phyloP scores from a whole-genome alignment of 805 yeast genomes.

The Myxozyma kluyveri region DNA sequence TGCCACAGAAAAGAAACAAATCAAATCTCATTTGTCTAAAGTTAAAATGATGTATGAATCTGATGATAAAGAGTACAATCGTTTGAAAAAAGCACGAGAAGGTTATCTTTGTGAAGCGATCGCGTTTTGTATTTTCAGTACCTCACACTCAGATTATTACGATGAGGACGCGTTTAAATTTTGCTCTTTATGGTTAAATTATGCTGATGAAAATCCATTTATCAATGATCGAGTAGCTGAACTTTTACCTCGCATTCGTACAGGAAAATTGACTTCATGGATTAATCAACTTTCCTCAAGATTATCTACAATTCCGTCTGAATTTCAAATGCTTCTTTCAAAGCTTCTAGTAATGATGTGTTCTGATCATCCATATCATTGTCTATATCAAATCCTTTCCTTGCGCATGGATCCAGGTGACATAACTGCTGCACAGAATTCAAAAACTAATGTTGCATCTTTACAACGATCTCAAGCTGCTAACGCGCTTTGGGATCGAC shows the following conservation, averaged over 20 bases:
- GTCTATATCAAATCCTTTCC: conserved; percentile 49
- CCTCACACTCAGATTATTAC: conserved; percentile 45
- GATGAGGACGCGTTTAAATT: conserved; percentile 68
- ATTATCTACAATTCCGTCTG: conserved; percentile 50
- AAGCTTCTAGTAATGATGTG: conserved; percentile 49
- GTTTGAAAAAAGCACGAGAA: conserved; percentile 41
- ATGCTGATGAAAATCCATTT: conserved; percentile 45
- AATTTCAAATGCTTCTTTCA: conserved; percentile 61
- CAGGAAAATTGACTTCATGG: conserved; percentile 72
- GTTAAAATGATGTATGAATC: conserved; percentile 40
- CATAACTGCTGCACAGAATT: neutral
- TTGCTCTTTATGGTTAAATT: conserved; percentile 79
- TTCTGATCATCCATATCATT: conserved; percentile 66
- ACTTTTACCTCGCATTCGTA: conserved; percentile 49
- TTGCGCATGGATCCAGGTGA: conserved; percentile 14
- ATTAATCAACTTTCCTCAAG: conserved; percentile 70
- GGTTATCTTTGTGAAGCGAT: conserved; percentile 54
- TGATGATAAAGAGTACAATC: conserved; percentile 49
- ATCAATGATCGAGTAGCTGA: conserved; percentile 46
- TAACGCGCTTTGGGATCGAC: conserved; percentile 45
- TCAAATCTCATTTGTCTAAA: conserved; percentile 36
- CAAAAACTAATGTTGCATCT: conserved; percentile 40
- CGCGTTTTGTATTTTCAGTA: conserved; percentile 55
- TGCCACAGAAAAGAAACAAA: conserved; percentile 54
- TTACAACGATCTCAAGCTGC: conserved; percentile 54